Evolutionary conservation across 169 alveolate species (phyloP), one percentile per base, ranked within the genome.

Genomic region (Cardiosporidium cionae): DNA sequence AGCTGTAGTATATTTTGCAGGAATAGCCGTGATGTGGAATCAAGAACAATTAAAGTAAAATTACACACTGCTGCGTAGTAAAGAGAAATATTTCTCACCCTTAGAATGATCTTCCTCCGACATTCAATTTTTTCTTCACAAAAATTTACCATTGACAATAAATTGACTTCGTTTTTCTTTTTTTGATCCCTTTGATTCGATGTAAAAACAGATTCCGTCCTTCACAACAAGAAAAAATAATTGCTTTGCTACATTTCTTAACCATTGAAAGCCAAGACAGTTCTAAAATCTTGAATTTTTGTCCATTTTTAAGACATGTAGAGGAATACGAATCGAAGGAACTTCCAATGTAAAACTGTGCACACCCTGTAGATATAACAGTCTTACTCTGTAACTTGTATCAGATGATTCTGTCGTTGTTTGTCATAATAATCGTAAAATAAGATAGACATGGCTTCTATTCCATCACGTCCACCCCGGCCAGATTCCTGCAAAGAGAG

Each of bases 401-500:
- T 71, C 28, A 71, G 62, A 32, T 52, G 67, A 0, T 64, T 23
- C 63, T 73, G 80, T 4, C 80, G 72, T 68, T 62, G 72, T 6
- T 73, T 73, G 74, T 74, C 80, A 32, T 65, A 63, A 33, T 64
- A 37, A 33, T 58, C 53, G 28, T 65, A 74, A 27, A 74, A 68
- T 7, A 74, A 44, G 31, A 52, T 7, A 34, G 75, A 74, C 36
- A 31, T 27, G 1, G 74, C 73, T 23, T 52, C 74, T 9, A 66
- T 70, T 7, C 95, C 94, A 64, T 93, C 95, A 53, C 97, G 78
- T 3, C 97, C 97, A 2, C 97, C 97, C 69, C 99, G 86, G 6
- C 99, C 99, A 1, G 97, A 91, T 86, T 97, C 99, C 90, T 95
- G 98, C 31, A 37, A 7, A 3, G 54, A 23, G 54, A 65, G n/a